These are phyloP conservation scores for Adansonia grandidieri DNA, from an alignment of 441 rosid species.

Conservation along the genomic window DNA sequence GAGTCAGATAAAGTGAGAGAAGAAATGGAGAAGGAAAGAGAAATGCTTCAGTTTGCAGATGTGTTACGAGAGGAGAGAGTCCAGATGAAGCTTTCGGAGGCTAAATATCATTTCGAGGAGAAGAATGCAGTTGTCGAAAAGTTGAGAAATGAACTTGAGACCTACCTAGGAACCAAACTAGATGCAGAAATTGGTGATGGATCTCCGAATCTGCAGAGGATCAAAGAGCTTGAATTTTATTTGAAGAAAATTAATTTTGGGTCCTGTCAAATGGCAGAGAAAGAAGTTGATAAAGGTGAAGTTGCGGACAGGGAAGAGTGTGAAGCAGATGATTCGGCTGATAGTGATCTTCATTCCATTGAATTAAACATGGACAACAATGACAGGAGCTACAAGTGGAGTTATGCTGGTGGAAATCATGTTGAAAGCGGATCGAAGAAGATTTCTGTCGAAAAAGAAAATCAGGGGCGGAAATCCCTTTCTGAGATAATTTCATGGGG, in stretches of 20 bases:
- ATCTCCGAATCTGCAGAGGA: slow-evolving; percentile 43
- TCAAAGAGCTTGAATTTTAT: slow-evolving; percentile 59
- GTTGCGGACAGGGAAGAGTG: slow-evolving; percentile 32
- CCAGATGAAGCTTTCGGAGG: slow-evolving; percentile 93
- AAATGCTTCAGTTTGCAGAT: slow-evolving; percentile 92
- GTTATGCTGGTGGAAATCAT: slow-evolving; percentile 52
- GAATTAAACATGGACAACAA: slow-evolving; percentile 79
- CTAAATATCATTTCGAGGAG: slow-evolving; percentile 80
- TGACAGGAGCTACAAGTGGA: slow-evolving; percentile 78
- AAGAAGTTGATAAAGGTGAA: slow-evolving; percentile 26
- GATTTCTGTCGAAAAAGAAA: slow-evolving; percentile 43
- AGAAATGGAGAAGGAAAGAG: slow-evolving; percentile 89
- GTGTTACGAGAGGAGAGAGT: slow-evolving; percentile 89
- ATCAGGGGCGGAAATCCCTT: slow-evolving; percentile 52
- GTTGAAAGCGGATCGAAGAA: slow-evolving; percentile 41
- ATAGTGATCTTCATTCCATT: slow-evolving; percentile 87
- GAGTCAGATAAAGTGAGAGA: slow-evolving; percentile 59
- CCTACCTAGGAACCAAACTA: slow-evolving; percentile 40
- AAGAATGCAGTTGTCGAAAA: slow-evolving; percentile 73
- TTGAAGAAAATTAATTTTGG: slow-evolving; percentile 39
- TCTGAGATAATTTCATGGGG: slow-evolving; percentile 70
- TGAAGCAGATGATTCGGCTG: slow-evolving; percentile 61
- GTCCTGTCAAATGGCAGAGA: slow-evolving; percentile 28
- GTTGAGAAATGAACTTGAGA: slow-evolving; percentile 67
- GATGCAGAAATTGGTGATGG: slow-evolving; percentile 38